Base-by-base conservation (phyloP, 192 early-diverging fungal genomes). In the Piromyces sp. region DNA sequence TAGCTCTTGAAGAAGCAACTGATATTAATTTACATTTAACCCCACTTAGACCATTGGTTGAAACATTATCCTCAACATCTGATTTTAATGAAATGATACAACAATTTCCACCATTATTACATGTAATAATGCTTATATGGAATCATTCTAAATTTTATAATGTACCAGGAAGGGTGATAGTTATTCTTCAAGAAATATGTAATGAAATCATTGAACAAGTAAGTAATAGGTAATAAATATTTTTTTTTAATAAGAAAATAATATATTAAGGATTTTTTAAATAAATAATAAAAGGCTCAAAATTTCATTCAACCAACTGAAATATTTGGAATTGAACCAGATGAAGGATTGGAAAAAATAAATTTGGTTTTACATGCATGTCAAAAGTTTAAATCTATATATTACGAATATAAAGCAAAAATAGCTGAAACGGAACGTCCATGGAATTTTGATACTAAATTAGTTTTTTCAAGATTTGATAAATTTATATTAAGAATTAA, bases 141-240 rank as follows among this genome's bases (percentile, higher is more conserved):
- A 88, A 84, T 36, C 81, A 86, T 81, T 89, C 89, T 38, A 89
- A 88, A 79, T 87, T 84, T 83, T 92, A 92, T 87, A 92, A 91
- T 85, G 90, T 90, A 3, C 91, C 91, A 12, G 83, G 83, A 30
- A 86, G 88, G 36, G 68, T 92, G 37, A 89, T 88, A 22, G 87
- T 92, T 30, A 81, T 92, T 9, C 83, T 92, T 58, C 89, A 87
- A 81, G 91, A 92, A 82, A 90, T 92, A 80, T 87, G 90, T 85
- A 92, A 92, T 84, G 91, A 92, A 85, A 88, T 92, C 29, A 90
- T 92, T 80, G 91, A 92, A 37, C 87, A 88, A n/a, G 51, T 68
- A 68, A 68, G 51, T 68, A 0, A 38, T 36, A 38, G 14, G 14
- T 38, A 38, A 38, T 38, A 38, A 13, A 38, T 13, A 38, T 14